Evolutionary conservation across 768 basidiomycete species (phyloP).

Genomic region (Tylopilus intermedius): DNA sequence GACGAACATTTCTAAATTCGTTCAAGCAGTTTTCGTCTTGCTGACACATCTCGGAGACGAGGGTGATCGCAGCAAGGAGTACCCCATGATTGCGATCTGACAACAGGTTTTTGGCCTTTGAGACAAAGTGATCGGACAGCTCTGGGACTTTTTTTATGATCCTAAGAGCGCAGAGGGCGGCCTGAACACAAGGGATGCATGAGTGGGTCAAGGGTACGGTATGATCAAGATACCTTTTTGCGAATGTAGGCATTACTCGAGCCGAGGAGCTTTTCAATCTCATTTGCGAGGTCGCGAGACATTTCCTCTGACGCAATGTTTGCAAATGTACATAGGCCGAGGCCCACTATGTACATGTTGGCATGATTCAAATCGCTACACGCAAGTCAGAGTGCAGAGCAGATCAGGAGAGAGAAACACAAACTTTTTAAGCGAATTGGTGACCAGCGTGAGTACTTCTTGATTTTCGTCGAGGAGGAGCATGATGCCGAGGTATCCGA

Average conservation of each 20-base stretch:
- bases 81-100: constrained; percentile 98
- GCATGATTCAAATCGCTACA: constrained; percentile 97
- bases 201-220: not conserved
- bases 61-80: constrained; percentile 86
- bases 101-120: constrained; percentile 84
- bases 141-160: constrained; percentile 96
- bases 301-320: constrained; percentile 99
- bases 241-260: constrained; percentile 98
- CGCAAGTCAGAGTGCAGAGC: constrained; percentile 8
- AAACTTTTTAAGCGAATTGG: constrained; percentile 97
- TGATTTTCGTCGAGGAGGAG: constrained; percentile 94
- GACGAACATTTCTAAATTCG: constrained; percentile 83
- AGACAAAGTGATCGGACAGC: constrained; percentile 84
- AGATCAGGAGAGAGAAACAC: not conserved
- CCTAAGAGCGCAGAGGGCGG: constrained; percentile 89
- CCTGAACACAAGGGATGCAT: constrained; percentile 42
- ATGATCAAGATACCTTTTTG: constrained; percentile 68
- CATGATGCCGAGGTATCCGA: constrained; percentile 98
- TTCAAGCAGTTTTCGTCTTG: constrained; percentile 65
- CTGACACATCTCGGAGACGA: constrained; percentile 92
- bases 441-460: constrained; percentile 94
- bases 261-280: constrained; percentile 95
- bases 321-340: constrained; percentile 96
- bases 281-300: constrained; percentile 96
- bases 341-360: constrained; percentile 97